phyloP scores from a whole-genome alignment of 257 asterid species.

The Plantago elongata region DNA sequence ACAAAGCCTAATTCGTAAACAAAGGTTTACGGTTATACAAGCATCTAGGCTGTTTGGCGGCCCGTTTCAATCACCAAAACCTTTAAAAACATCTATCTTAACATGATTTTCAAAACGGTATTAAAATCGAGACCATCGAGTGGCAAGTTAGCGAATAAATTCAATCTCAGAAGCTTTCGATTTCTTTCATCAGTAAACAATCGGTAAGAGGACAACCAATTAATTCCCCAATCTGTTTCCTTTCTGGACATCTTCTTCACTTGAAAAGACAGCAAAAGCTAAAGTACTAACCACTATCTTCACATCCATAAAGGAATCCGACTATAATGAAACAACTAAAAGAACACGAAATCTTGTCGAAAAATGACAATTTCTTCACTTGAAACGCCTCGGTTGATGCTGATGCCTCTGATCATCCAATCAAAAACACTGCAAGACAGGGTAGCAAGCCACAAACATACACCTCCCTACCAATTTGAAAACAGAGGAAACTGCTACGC shows the following conservation, averaged over 20 bases:
- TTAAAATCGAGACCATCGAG: background rate
- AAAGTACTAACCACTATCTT: background rate
- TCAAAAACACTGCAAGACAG: conserved; percentile 59
- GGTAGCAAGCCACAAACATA: conserved; percentile 48
- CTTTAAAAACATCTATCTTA: background rate
- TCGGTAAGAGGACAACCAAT: too few species aligned
- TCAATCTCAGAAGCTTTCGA: background rate
- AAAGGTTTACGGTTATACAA: too few species aligned
- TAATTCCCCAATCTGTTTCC: background rate
- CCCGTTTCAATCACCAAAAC: too few species aligned
- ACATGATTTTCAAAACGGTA: background rate
- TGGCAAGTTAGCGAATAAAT: background rate
- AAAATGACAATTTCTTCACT: background rate
- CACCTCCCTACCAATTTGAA: conserved; percentile 38
- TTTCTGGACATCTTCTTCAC: background rate
- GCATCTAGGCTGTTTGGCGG: too few species aligned
- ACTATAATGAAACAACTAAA: background rate
- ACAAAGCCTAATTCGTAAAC: too few species aligned
- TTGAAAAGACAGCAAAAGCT: background rate
- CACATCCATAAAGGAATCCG: background rate
- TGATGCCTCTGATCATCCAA: conserved; percentile 57
- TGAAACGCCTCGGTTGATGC: conserved; percentile 42
- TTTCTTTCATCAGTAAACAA: too few species aligned
- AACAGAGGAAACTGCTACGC: conserved; percentile 29
- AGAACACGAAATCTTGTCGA: background rate